These are phyloP conservation scores for Sanguinoderma infundibulare DNA, from an alignment of 1,284 basidiomycete species.

Conservation along the genomic window DNA sequence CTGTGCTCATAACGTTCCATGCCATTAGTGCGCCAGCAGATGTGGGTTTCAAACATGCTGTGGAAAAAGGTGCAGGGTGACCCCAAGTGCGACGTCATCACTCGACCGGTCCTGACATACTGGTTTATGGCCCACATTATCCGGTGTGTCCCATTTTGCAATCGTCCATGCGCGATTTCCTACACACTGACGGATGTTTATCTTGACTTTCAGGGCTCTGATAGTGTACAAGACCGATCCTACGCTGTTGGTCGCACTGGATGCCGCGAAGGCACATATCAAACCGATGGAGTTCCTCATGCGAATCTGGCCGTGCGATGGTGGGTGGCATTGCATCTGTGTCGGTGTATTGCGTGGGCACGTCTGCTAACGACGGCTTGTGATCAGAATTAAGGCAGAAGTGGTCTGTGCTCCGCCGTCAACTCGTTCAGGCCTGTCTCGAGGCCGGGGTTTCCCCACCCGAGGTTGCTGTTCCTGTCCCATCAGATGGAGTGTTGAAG, in stretches of 20 bases:
- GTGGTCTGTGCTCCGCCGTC: constrained; percentile 7
- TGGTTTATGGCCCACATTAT: constrained; percentile 77
- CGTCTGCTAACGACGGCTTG: not conserved
- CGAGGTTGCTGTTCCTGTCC: not conserved
- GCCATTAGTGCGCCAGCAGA: constrained; percentile 61
- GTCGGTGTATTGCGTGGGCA: not conserved
- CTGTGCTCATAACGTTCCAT: not conserved
- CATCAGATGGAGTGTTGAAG: not conserved
- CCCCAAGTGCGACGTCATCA: constrained; percentile 55
- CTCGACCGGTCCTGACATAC: constrained; percentile 67
- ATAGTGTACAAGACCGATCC: constrained; percentile 64
- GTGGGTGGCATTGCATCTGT: constrained; percentile 40
- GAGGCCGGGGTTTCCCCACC: constrained; percentile 5
- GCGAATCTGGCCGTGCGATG: constrained; percentile 65
- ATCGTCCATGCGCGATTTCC: not conserved
- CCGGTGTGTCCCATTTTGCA: constrained; percentile 44
- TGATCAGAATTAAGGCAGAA: constrained; percentile 4
- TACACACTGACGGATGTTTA: not conserved
- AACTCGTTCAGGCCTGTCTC: constrained; percentile 10
- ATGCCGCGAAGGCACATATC: constrained; percentile 63
- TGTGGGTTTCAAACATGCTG: constrained; percentile 56
- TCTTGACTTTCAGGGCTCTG: constrained; percentile 47
- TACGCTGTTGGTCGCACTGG: constrained; percentile 61
- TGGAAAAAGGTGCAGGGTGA: constrained; percentile 58
- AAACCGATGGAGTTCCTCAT: constrained; percentile 66